These are phyloP conservation scores for Dendrothele bispora DNA, from an alignment of 768 basidiomycete genomes.

Conservation along the genomic window DNA sequence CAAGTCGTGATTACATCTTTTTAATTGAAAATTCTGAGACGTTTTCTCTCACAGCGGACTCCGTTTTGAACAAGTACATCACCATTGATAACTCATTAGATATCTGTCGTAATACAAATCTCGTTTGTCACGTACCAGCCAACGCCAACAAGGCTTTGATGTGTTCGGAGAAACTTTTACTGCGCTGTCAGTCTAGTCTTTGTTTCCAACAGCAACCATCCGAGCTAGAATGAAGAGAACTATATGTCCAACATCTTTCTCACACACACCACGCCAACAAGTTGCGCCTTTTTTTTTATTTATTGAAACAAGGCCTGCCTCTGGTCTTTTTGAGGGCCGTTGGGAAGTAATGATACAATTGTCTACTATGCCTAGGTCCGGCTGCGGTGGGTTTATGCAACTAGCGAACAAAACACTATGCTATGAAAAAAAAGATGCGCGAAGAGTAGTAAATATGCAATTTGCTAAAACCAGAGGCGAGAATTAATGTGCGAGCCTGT, in stretches of 20 bases:
- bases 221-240: too few species aligned
- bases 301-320: neutral
- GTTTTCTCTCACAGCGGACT: constrained; percentile 61
- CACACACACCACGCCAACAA: neutral
- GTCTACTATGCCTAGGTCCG: constrained; percentile 50
- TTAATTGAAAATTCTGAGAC: constrained; percentile 5
- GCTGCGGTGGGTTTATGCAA: constrained; percentile 43
- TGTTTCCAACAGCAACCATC: neutral
- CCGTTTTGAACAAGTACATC: constrained; percentile 85
- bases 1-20: constrained; percentile 17
- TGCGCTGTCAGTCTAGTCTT: neutral
- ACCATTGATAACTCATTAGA: constrained; percentile 62
- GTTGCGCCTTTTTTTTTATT: constrained; percentile 10
- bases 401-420: constrained; percentile 43
- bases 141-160: too few species aligned
- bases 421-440: constrained; percentile 22
- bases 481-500: neutral
- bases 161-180: too few species aligned
- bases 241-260: too few species aligned
- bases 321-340: constrained; percentile 26
- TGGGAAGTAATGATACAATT: constrained; percentile 55
- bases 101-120: too few species aligned
- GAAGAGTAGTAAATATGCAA: constrained; percentile 16
- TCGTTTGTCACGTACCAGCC: too few species aligned
- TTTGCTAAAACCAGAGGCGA: neutral